Percentiles rank a stretch among this genome's conserved stretches.
Evolutionary conservation across 768 basidiomycete species (phyloP).

Genomic region (Xerocomellus intermedius): DNA sequence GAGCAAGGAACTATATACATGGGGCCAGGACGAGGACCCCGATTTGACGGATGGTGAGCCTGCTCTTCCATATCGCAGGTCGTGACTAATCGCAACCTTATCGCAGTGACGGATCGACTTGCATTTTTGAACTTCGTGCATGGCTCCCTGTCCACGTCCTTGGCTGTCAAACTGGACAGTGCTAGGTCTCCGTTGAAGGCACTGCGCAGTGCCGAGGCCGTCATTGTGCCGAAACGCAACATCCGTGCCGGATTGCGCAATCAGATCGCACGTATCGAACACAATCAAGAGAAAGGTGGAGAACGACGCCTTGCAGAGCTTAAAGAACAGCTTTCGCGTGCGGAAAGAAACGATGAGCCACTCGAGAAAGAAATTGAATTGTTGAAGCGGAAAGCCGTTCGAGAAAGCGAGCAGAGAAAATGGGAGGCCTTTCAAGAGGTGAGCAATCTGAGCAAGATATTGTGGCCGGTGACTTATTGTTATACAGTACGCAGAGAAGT

Average conservation of each 20-base stretch:
- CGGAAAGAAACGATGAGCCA: conserved; percentile 59
- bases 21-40: conserved; percentile 70
- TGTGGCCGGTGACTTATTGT: background rate
- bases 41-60: conserved; percentile 75
- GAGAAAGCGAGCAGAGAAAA: conserved; percentile 71
- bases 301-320: conserved; percentile 73
- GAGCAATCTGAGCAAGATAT: conserved; percentile 4
- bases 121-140: conserved; percentile 80
- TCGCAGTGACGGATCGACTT: conserved; percentile 71
- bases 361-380: conserved; percentile 71
- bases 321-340: conserved; percentile 63
- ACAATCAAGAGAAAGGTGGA: conserved; percentile 58
- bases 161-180: conserved; percentile 60
- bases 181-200: conserved; percentile 69
- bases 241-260: conserved; percentile 53
- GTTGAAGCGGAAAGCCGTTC: conserved; percentile 71
- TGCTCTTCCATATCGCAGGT: background rate
- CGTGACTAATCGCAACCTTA: background rate
- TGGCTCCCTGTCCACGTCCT: conserved; percentile 59
- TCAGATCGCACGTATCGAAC: conserved; percentile 66
- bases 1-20: conserved; percentile 83
- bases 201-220: conserved; percentile 67
- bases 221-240: conserved; percentile 59
- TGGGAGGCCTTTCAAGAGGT: conserved; percentile 87
- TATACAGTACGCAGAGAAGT: conserved; percentile 75